Base-by-base conservation (phyloP, 169 alveolate genomes). In the Neospora caninum region DNA sequence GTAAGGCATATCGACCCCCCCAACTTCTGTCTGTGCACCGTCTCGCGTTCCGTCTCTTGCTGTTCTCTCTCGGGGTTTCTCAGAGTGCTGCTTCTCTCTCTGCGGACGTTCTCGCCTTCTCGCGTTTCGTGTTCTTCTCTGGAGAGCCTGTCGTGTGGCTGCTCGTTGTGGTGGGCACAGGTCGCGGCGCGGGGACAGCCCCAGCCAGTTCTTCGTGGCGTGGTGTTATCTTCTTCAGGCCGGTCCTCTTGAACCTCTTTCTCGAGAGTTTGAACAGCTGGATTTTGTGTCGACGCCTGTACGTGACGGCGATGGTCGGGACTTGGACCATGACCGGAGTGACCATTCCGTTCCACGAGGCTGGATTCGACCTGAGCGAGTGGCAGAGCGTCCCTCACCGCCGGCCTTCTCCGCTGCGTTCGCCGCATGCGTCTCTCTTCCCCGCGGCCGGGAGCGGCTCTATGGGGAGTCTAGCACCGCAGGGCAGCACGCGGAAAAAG, bases 241-340 rank as follows among this genome's bases (percentile, higher is more conserved):
- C 82, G 18, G 13, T 39, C 31, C 82, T 91, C 31, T 34, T 91
- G 67, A 34, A 31, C 27, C 58, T 10, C 39, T 49, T 80, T 39
- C 70, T 43, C 38, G 91, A 82, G 89, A 53, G 43, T 70, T 42
- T 91, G 89, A 80, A 80, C 70, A 42, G 73, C 80, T 97, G 98
- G 98, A 93, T 97, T 96, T 83, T 97, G 73, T 92, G 96, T 80
- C 94, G 98, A 38, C 95, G 98, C 0, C 96, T 98, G 70, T 93
- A 95, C 41, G 98, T 97, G 10, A 98, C 98, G 13, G 97, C 97
- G 38, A 94, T 94, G 73, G 97, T 95, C 58, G 98, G 97, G 80
- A 95, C 95, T 34, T 97, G 96, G 92, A 73, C 97, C 25, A 93
- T 97, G 96, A 96, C 98, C 31, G 98, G 98, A 1, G 93, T 97